phyloP scores from a whole-genome alignment of 805 yeast species.

The Huiozyma naganishii region DNA sequence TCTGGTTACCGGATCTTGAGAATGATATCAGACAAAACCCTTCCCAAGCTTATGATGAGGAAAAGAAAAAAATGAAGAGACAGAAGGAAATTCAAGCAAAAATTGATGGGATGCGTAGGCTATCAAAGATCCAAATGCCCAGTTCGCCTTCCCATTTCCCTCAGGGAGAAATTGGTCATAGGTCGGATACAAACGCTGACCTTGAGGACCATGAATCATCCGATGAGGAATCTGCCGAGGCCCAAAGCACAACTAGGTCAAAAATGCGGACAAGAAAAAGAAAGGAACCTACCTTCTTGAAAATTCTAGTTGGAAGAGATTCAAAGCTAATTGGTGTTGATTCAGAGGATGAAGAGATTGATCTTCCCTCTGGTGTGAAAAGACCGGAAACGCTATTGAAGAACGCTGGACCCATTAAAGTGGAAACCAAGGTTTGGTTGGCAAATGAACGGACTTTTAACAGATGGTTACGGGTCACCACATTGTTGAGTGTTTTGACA shows the following conservation, averaged over 20 bases:
- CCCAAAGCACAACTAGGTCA: conserved; percentile 3
- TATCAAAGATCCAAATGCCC: conserved; percentile 15
- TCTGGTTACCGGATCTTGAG: conserved; percentile 90
- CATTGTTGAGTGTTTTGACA: conserved; percentile 74
- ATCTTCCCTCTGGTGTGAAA: conserved; percentile 78
- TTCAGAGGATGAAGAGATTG: conserved; percentile 80
- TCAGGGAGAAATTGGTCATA: not conserved
- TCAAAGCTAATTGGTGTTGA: conserved; percentile 46
- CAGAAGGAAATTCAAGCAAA: conserved; percentile 30
- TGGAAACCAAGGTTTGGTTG: conserved; percentile 96
- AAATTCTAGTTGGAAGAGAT: conserved; percentile 31
- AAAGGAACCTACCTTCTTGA: conserved; percentile 26
- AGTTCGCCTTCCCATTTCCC: not conserved
- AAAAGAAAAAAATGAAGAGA: conserved; percentile 41
- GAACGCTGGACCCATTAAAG: conserved; percentile 84
- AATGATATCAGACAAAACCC: conserved; percentile 67
- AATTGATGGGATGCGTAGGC: conserved; percentile 29
- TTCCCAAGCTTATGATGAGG: conserved; percentile 64
- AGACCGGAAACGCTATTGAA: conserved; percentile 73
- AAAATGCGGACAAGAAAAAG: conserved; percentile 23
- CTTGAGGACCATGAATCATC: conserved; percentile 51
- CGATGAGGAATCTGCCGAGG: conserved; percentile 25
- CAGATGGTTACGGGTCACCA: conserved; percentile 87
- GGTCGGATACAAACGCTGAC: conserved; percentile 23
- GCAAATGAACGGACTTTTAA: conserved; percentile 97